These are phyloP conservation scores for Cajanus cajan DNA, from an alignment of 306 rosid genomes.

Conservation along the genomic window DNA sequence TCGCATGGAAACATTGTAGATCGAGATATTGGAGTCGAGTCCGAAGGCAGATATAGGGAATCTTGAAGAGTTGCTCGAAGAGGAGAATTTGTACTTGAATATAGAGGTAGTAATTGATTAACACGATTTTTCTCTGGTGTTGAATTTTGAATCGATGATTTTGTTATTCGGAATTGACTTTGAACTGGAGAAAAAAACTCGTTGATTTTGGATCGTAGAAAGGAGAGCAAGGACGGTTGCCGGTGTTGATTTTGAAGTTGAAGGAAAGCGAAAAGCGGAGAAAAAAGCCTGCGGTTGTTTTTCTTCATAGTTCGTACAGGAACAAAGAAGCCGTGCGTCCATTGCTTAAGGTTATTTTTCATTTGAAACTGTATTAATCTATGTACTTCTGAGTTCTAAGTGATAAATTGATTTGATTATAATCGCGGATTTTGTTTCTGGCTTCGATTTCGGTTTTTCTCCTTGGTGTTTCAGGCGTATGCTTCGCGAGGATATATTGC, in stretches of 20 bases:
- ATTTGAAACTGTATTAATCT: not conserved
- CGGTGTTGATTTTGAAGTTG: conserved; percentile 73
- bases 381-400: too few species aligned
- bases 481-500: conserved; percentile 91
- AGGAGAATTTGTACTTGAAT: conserved; percentile 68
- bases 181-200: not conserved
- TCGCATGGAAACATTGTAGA: not conserved
- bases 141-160: not conserved
- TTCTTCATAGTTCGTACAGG: conserved; percentile 66
- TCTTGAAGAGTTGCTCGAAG: conserved; percentile 53
- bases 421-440: not conserved
- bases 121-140: not conserved
- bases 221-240: conserved; percentile 89
- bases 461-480: conserved; percentile 54
- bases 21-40: conserved; percentile 56
- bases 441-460: not conserved
- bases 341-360: conserved; percentile 62
- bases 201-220: conserved; percentile 38
- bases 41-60: conserved; percentile 50
- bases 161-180: not conserved
- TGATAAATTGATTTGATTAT: not conserved
- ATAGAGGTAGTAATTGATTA: conserved; percentile 62
- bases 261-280: conserved; percentile 48
- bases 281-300: conserved; percentile 71
- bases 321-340: conserved; percentile 76